A percentile compares a stretch with the other conserved stretches of the same genome.
Evolutionary conservation across 2,329 filamentous ascomycete species (phyloP).

Genomic region (Blastomyces emzantsi): DNA sequence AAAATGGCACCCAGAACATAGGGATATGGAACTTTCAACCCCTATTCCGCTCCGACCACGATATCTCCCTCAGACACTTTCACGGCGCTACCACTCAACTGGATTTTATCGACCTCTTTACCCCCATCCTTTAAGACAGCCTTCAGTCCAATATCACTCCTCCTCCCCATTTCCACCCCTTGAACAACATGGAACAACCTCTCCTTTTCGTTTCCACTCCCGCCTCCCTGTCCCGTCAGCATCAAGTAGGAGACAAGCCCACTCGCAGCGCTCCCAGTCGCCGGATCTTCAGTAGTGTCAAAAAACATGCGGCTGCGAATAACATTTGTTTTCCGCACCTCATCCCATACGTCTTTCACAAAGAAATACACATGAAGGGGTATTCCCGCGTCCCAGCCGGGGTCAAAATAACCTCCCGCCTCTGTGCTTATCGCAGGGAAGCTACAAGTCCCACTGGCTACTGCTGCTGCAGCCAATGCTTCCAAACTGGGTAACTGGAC

Average conservation of each 20-base stretch:
- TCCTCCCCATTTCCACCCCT: constrained; percentile 19
- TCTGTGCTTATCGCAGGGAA: constrained; percentile 16
- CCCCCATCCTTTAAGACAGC: constrained; percentile 32
- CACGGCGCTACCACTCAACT: constrained; percentile 16
- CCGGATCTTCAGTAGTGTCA: constrained; percentile 38
- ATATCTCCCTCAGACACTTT: constrained; percentile 17
- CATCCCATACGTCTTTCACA: constrained; percentile 19
- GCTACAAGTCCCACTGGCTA: constrained; percentile 16
- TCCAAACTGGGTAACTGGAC: constrained; percentile 48
- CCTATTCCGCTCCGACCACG: constrained; percentile 2
- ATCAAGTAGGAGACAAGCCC: constrained; percentile 38
- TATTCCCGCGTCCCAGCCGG: constrained; percentile 21
- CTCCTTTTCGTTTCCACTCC: constrained; percentile 43
- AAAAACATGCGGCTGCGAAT: constrained; percentile 27
- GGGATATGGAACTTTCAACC: background rate
- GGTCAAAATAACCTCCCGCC: constrained; percentile 18
- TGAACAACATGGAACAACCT: constrained; percentile 39
- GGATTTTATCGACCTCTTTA: constrained; percentile 14
- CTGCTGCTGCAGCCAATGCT: constrained; percentile 40
- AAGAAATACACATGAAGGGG: constrained; percentile 26
- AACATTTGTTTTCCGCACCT: constrained; percentile 19
- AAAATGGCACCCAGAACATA: background rate
- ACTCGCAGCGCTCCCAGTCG: constrained; percentile 44
- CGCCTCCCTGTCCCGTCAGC: constrained; percentile 27
- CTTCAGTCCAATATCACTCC: constrained; percentile 41